These are phyloP conservation scores for Anthracocystis setariae DNA, from an alignment of 1,284 basidiomycete species.

Conservation along the genomic window DNA sequence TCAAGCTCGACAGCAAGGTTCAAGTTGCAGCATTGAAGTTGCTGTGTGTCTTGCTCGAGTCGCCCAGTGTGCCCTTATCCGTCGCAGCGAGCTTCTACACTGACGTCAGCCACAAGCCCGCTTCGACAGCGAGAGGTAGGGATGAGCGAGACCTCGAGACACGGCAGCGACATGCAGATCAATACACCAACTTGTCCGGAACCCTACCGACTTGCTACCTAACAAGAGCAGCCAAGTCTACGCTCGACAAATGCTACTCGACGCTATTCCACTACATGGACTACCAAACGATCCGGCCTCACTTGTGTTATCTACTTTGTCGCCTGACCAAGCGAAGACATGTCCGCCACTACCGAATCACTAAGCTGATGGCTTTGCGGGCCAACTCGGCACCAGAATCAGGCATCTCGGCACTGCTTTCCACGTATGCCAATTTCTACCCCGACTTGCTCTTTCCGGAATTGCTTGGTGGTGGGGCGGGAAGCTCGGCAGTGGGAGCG, in stretches of 20 bases:
- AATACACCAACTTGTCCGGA: constrained; percentile 27
- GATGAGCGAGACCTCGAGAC: constrained; percentile 26
- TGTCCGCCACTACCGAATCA: constrained; percentile 53
- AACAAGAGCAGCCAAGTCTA: constrained; percentile 29
- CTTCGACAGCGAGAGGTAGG: constrained; percentile 7
- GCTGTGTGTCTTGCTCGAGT: constrained; percentile 40
- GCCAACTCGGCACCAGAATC: constrained; percentile 36
- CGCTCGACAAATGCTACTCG: constrained; percentile 45
- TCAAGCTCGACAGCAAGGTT: constrained; percentile 45
- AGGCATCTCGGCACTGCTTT: constrained; percentile 42
- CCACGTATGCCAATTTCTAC: constrained; percentile 53
- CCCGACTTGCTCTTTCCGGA: constrained; percentile 54
- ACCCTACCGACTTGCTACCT: constrained; percentile 46
- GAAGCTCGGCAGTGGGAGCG: constrained; percentile 27
- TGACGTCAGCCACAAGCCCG: background rate
- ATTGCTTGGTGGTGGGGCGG: constrained; percentile 34
- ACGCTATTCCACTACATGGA: constrained; percentile 57
- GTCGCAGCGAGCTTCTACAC: constrained; percentile 36
- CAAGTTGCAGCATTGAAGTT: constrained; percentile 45
- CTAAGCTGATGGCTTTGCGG: constrained; percentile 47
- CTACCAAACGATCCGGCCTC: constrained; percentile 46
- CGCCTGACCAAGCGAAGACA: constrained; percentile 44
- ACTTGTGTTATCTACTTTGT: constrained; percentile 52
- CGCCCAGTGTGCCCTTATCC: constrained; percentile 31
- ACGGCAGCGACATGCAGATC: constrained; percentile 23